Evolutionary conservation across 768 basidiomycete species (phyloP).

Genomic region (Dentipellis sp.): DNA sequence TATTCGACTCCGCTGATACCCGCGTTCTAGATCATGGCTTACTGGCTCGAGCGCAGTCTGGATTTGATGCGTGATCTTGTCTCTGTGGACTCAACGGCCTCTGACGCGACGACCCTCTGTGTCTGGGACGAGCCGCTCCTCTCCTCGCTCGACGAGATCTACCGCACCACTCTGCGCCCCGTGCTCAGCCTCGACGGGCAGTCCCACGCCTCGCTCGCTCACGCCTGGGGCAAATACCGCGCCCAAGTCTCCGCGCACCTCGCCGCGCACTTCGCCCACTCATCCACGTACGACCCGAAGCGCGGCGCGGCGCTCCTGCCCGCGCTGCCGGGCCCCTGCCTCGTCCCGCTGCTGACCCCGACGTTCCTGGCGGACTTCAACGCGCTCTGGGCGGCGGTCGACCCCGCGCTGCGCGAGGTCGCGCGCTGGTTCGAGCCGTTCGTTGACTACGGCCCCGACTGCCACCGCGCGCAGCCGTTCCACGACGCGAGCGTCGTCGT

Average conservation of each 20-base stretch:
- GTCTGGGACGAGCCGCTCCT: not conserved
- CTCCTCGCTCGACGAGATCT: not conserved
- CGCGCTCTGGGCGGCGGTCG: not conserved
- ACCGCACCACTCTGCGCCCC: not conserved
- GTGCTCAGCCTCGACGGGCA: not conserved
- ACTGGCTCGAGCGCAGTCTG: slow-evolving; percentile 2
- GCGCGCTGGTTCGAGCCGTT: slow-evolving; percentile 9
- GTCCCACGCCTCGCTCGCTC: not conserved
- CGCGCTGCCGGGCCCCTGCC: not conserved
- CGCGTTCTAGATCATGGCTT: slow-evolving; percentile 1
- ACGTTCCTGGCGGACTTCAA: not conserved
- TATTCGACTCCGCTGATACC: not conserved
- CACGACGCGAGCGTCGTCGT: slow-evolving; percentile 5
- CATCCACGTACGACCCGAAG: not conserved
- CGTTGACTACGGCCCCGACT: slow-evolving; percentile 7
- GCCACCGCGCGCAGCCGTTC: not conserved
- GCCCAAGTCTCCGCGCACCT: not conserved
- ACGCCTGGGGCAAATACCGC: not conserved
- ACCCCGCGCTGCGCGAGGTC: not conserved
- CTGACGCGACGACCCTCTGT: not conserved
- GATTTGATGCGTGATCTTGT: slow-evolving; percentile 1
- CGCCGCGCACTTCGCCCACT: not conserved
- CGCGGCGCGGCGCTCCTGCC: not conserved
- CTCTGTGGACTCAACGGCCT: not conserved
- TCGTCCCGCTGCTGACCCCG: not conserved